A percentile compares a stretch with the other conserved stretches of the same genome.
Conservation (phyloP, 805 yeast genomes). For the Dipodascus geniculatus region DNA sequence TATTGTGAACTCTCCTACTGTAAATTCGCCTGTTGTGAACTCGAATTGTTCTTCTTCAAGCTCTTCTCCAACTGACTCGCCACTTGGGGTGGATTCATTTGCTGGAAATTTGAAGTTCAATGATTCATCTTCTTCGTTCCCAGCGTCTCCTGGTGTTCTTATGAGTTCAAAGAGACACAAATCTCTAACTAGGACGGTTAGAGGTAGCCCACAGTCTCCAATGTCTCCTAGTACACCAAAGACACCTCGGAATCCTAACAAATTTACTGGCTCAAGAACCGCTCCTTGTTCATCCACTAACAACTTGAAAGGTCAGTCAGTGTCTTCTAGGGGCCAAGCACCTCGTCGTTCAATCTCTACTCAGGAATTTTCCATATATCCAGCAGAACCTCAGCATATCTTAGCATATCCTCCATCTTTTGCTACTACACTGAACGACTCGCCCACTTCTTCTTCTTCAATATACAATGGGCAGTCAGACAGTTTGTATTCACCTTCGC, state of each 20-base stretch:
- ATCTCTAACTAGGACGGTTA: not conserved
- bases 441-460: not conserved
- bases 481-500: not conserved
- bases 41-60: not conserved
- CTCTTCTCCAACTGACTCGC: not conserved
- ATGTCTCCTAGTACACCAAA: not conserved
- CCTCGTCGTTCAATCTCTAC: not conserved
- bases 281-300: not conserved
- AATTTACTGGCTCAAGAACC: not conserved
- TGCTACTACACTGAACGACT: not conserved
- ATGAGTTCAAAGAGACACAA: not conserved
- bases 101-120: not conserved
- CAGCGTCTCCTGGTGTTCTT: not conserved
- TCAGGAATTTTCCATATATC: not conserved
- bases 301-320: not conserved
- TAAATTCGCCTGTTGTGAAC: not conserved
- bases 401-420: constrained; percentile 1
- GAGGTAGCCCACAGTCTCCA: not conserved
- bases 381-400: not conserved
- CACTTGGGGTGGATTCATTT: not conserved
- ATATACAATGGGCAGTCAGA: not conserved
- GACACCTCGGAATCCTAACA: not conserved
- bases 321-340: too few species aligned
- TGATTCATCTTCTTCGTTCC: not conserved
- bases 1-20: not conserved